phyloP scores from a whole-genome alignment of 1,284 basidiomycete genomes.

The Malassezia vespertilionis region DNA sequence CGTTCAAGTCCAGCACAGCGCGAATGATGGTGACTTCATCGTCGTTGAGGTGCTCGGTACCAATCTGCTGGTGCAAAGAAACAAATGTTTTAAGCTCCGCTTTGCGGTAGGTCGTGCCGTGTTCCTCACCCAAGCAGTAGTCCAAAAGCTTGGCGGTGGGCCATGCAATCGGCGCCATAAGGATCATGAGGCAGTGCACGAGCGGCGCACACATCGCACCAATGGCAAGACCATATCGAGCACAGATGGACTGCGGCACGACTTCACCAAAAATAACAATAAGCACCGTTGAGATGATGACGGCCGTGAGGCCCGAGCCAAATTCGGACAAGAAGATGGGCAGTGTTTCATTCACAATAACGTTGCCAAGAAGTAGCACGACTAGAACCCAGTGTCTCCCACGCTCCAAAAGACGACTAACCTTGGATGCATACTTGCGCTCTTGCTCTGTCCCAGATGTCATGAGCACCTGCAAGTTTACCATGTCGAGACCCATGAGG shows the following conservation, averaged over 20 bases:
- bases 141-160: slow-evolving; percentile 49
- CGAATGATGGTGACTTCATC: slow-evolving; percentile 62
- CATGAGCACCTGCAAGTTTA: slow-evolving; percentile 75
- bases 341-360: slow-evolving; percentile 57
- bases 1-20: slow-evolving; percentile 46
- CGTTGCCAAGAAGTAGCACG: slow-evolving; percentile 73
- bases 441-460: slow-evolving; percentile 63
- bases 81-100: slow-evolving; percentile 75
- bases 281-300: slow-evolving; percentile 40
- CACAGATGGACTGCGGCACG: slow-evolving; percentile 56
- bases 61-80: slow-evolving; percentile 64
- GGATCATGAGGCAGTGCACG: slow-evolving; percentile 49
- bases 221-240: slow-evolving; percentile 78
- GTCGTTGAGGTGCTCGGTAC: slow-evolving; percentile 65
- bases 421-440: slow-evolving; percentile 49
- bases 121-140: slow-evolving; percentile 50
- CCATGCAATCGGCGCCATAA: slow-evolving; percentile 50
- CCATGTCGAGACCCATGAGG: slow-evolving; percentile 85
- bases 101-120: slow-evolving; percentile 49
- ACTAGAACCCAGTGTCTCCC: slow-evolving; percentile 84
- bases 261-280: slow-evolving; percentile 51
- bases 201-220: slow-evolving; percentile 79
- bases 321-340: slow-evolving; percentile 47
- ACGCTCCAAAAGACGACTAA: slow-evolving; percentile 58
- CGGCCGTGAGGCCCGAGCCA: slow-evolving; percentile 39